Conservation (phyloP, 768 basidiomycete genomes). For the Rickenella mellea region DNA sequence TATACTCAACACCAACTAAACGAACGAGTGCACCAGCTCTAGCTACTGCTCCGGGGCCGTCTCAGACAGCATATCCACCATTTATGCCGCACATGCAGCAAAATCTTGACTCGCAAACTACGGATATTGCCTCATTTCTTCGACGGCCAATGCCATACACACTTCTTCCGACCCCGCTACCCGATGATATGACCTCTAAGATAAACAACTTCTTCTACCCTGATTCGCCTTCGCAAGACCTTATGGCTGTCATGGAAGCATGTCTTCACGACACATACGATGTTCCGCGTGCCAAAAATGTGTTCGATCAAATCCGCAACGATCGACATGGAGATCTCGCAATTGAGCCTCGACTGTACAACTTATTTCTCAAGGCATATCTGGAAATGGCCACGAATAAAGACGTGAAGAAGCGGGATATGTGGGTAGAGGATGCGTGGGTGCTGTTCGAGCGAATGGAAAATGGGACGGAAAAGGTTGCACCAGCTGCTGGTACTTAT, state of each 20-base stretch:
- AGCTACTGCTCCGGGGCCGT: constrained; percentile 28
- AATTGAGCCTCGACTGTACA: constrained; percentile 41
- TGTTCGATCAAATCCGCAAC: constrained; percentile 57
- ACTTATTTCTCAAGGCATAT: constrained; percentile 60
- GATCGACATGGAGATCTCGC: constrained; percentile 31
- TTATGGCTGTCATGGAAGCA: constrained; percentile 71
- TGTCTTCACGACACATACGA: constrained; percentile 72
- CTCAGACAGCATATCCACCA: constrained; percentile 27
- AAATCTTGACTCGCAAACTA: constrained; percentile 7
- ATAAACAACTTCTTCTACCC: constrained; percentile 47
- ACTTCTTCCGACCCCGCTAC: constrained; percentile 59
- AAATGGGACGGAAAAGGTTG: constrained; percentile 30
- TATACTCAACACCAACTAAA: constrained; percentile 61
- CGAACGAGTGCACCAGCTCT: constrained; percentile 42
- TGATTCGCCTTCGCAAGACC: constrained; percentile 58
- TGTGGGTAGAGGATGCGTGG: constrained; percentile 60
- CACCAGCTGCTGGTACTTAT: constrained; percentile 52
- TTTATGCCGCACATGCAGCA: constrained; percentile 24
- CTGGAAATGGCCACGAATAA: constrained; percentile 43
- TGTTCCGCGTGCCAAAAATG: constrained; percentile 61
- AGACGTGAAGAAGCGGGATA: constrained; percentile 30
- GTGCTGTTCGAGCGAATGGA: constrained; percentile 53
- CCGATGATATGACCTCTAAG: constrained; percentile 31
- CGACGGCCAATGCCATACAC: constrained; percentile 39
- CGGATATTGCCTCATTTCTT: constrained; percentile 43